Evolutionary conservation across 495 filamentous ascomycete species (phyloP), one percentile per base, ranked within the genome.

Genomic region (Penicillium paxilli): DNA sequence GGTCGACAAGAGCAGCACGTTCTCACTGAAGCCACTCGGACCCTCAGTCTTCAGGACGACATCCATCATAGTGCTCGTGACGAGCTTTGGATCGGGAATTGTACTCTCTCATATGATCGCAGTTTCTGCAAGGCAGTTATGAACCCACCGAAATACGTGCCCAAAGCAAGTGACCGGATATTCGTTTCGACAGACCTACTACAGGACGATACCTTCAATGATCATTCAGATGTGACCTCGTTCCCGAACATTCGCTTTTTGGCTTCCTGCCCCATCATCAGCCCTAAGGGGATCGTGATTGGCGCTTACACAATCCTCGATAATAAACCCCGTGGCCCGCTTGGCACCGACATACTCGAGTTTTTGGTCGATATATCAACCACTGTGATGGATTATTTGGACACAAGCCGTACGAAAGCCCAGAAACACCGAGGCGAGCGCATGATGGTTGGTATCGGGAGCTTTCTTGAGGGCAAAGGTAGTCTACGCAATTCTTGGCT

Each of bases 201-300:
- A 2, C 55, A 62, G 26, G 26, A 28, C 26, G 26, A 28, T 35
- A 35, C 32, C 32, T 62, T 60, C 47, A 60, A 53, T 6, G 16
- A 55, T 17, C 56, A 59, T 17, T 45, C 48, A 0, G 56, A 65
- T 58, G 63, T 69, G 6, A 32, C 33, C 66, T 81, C 54, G 56
- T 81, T 14, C 5, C 78, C 85, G 28, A 65, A 68, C n/a, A 54
- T 72, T 3, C 67, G 63, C 11, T 89, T 85, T 56, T 85, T 79
- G 64, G 66, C 71, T 62, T 48, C 60, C 63, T 58, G 56, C 45
- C 51, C 55, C 5, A 63, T 59, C 20, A 48, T 63, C 24, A 55
- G 55, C 11, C 55, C 59, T 5, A 62, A 49, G 25, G 51, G 48
- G 2, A 44, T 57, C 0, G 38, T 57, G 26, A 57, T 57, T 45